phyloP scores from a whole-genome alignment of 129 eudicot genomes.

The Artemisia tridentata region DNA sequence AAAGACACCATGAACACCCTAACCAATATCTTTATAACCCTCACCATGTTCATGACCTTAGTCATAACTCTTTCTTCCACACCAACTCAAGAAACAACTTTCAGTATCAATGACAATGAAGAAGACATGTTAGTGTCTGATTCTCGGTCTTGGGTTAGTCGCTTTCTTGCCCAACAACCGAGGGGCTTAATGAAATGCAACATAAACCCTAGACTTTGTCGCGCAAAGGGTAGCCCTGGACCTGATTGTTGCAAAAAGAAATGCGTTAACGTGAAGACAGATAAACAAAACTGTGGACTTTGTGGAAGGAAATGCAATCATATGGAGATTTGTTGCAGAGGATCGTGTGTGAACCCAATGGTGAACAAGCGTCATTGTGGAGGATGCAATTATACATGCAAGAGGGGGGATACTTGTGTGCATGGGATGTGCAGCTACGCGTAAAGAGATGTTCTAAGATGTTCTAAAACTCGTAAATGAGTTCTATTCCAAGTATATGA shows the following conservation, averaged over 20 bases:
- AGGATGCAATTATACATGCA: slow-evolving; percentile 47
- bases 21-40: slow-evolving; percentile 20
- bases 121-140: not conserved
- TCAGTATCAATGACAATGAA: not conserved
- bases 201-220: slow-evolving; percentile 41
- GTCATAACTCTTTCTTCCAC: slow-evolving; percentile 21
- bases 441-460: not conserved
- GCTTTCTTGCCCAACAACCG: slow-evolving; percentile 25
- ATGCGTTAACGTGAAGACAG: slow-evolving; percentile 44
- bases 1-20: slow-evolving; percentile 29
- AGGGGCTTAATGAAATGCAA: slow-evolving; percentile 35
- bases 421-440: slow-evolving; percentile 65
- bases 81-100: not conserved
- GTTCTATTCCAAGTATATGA: not conserved
- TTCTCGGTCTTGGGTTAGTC: not conserved
- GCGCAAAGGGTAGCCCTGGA: slow-evolving; percentile 39
- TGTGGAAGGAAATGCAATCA: slow-evolving; percentile 59
- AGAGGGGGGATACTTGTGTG: slow-evolving; percentile 34
- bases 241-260: slow-evolving; percentile 51
- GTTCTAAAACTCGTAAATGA: not conserved
- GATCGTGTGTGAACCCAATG: slow-evolving; percentile 48
- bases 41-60: slow-evolving; percentile 22
- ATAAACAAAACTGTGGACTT: slow-evolving; percentile 45
- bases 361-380: slow-evolving; percentile 49
- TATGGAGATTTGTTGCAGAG: slow-evolving; percentile 57